Evolutionary conservation across 2,329 filamentous ascomycete genomes (phyloP), one percentile per base, ranked within the genome.

Genomic region (Trichoderma arundinaceum): DNA sequence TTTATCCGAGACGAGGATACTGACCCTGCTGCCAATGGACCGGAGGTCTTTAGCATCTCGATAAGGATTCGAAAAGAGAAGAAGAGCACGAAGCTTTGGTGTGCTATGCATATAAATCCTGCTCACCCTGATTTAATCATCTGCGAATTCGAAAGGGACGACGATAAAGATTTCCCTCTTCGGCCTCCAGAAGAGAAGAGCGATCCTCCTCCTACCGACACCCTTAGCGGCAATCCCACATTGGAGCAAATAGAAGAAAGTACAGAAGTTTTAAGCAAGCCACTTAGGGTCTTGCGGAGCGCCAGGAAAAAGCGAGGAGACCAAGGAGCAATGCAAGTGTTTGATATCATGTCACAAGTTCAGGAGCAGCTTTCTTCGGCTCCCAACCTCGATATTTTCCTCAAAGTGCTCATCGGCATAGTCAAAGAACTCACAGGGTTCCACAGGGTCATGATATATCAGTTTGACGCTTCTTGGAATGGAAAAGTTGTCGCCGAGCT

Each of bases 341-440:
- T 96, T 77, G 93, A 92, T 76, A 93, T 96, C 69, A 91, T 96
- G 86, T 92, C 91, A 1, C 93, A 97, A 74, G 90, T 97, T 0
- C 92, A 96, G 74, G 92, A 96, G 71, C 93, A 96, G 75, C 81
- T 97, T 12, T 86, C 91, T 4, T 85, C 87, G 32, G 91, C 92
- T 1, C 82, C 87, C 0, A 89, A 84, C 67, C 79, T 96, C 0
- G 88, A 92, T 1, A 82, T 77, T 1, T 92, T 97, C 66, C 80
- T 96, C 43, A 94, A 95, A 71, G 88, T 94, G 6, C 78, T 95
- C 3, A 90, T 94, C 0, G 92, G 92, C 0, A 90, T 97, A 7
- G 87, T 96, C 39, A 96, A 96, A 73, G 93, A 97, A 73, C 75
- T 97, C 56, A 96, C 92, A 0, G 92, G 93, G 0, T 97, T 97